A percentile compares a stretch with the other conserved stretches of the same genome.
Evolutionary conservation across 768 basidiomycete genomes (phyloP).

Genomic region (Mycena leptocephala): DNA sequence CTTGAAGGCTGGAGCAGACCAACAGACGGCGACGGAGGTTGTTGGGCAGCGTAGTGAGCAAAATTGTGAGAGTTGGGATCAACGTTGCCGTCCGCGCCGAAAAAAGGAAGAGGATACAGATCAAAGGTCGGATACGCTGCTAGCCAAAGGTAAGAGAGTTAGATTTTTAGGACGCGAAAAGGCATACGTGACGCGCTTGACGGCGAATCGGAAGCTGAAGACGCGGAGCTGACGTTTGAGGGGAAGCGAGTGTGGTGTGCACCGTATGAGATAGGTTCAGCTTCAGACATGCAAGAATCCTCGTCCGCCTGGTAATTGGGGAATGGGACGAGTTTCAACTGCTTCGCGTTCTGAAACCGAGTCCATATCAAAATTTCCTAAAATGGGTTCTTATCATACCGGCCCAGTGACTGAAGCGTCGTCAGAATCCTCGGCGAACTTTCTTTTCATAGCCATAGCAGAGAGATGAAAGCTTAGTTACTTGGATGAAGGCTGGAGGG

Average conservation of each 20-base stretch:
- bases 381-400: slow-evolving; percentile 52
- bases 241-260: slow-evolving; percentile 75
- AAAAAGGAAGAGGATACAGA: slow-evolving; percentile 71
- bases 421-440: slow-evolving; percentile 74
- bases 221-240: slow-evolving; percentile 77
- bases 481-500: slow-evolving; percentile 3
- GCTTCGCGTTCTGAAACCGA: slow-evolving; percentile 69
- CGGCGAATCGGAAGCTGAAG: slow-evolving; percentile 67
- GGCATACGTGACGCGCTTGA: slow-evolving; percentile 65
- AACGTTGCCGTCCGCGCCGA: slow-evolving; percentile 63
- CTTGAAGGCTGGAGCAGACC: slow-evolving; percentile 80
- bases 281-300: slow-evolving; percentile 83
- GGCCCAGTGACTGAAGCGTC: slow-evolving; percentile 60
- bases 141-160: slow-evolving; percentile 33
- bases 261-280: slow-evolving; percentile 69
- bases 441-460: slow-evolving; percentile 83
- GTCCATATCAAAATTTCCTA: slow-evolving; percentile 37
- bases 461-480: slow-evolving; percentile 22
- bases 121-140: slow-evolving; percentile 76
- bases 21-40: slow-evolving; percentile 61
- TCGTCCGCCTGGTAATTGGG: slow-evolving; percentile 75
- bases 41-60: slow-evolving; percentile 60
- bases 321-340: slow-evolving; percentile 83
- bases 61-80: slow-evolving; percentile 65
- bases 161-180: neutral